phyloP scores from a whole-genome alignment of 371 early-diverging fungal genomes.

The Lichtheimia hyalospora region DNA sequence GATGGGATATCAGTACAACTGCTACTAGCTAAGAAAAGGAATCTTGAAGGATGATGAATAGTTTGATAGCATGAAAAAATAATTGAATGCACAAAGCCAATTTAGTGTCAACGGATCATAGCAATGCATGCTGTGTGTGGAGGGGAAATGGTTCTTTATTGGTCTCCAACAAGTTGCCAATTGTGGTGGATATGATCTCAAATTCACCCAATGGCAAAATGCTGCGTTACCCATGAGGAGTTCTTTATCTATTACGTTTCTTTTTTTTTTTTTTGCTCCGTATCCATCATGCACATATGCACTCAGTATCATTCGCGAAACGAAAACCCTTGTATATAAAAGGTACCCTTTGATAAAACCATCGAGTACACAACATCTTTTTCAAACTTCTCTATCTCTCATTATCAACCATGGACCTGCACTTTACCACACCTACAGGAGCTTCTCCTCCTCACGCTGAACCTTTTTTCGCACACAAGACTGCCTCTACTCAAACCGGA shows the following conservation, averaged over 20 bases:
- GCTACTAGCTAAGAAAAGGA: too few species aligned
- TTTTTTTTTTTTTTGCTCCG: too few species aligned
- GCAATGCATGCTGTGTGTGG: too few species aligned
- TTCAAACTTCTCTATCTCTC: background rate
- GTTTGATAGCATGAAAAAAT: too few species aligned
- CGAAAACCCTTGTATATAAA: background rate
- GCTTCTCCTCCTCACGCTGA: slow-evolving; percentile 5
- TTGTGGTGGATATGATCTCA: background rate
- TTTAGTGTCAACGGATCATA: too few species aligned
- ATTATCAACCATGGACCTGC: background rate
- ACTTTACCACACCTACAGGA: background rate
- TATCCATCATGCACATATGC: background rate
- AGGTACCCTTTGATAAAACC: background rate
- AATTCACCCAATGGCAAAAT: slow-evolving; percentile 1
- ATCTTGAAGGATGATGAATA: too few species aligned
- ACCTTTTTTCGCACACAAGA: background rate
- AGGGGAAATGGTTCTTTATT: background rate
- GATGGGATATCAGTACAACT: too few species aligned
- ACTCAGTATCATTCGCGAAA: background rate
- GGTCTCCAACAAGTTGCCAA: background rate
- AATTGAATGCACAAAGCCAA: too few species aligned
- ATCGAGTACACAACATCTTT: background rate
- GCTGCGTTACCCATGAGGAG: background rate
- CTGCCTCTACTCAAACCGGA: slow-evolving; percentile 12
- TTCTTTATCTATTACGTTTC: background rate